Evolutionary conservation across 495 filamentous ascomycete genomes (phyloP), one percentile per base, ranked within the genome.

Genomic region (Massariosphaeria phaeospora): DNA sequence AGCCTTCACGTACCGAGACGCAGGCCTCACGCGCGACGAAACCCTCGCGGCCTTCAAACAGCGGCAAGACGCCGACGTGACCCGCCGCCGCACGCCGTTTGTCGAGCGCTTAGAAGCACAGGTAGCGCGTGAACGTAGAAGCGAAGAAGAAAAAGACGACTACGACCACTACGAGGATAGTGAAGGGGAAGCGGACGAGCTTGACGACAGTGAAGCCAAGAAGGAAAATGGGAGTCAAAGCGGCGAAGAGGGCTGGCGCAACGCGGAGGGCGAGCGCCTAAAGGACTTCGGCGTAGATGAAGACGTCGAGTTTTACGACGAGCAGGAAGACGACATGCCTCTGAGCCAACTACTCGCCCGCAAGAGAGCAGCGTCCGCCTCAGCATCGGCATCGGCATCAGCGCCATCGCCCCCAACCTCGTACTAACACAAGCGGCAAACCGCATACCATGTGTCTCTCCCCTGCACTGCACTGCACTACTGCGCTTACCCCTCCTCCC

Each of bases 271-370:
- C 3, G 90, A 96, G 61, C 74, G 82, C 8, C 73, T 97, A 29
- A 75, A 82, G 36, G 93, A 98, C 65, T 98, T 89, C 67, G 93
- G 93, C 1, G 88, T 96, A 0, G 90, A 95, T 60, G 87, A 88
- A 60, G 87, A 89, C 8, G 79, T 74, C 8, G 88, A 94, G 62
- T 83, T 83, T 53, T 84, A 86, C 52, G 84, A 85, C 54, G 78
- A 63, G 29, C 34, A 91, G 52, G 89, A 94, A 49, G 84, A 95
- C 64, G 74, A 67, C 54, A 11, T 95, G 6, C 91, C 90, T 0
- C 66, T 96, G 33, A 85, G 75, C 0, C 82, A 86, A 64, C 52
- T 90, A 18, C 68, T 87, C 7, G 54, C 57, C 24, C 21, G 59
- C 17, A 44, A 65, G 66, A 73, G 48, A 24, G 30, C 38, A 24